Evolutionary conservation across 768 basidiomycete genomes (phyloP), one percentile per base, ranked within the genome.

Genomic region (Russula vinacea): DNA sequence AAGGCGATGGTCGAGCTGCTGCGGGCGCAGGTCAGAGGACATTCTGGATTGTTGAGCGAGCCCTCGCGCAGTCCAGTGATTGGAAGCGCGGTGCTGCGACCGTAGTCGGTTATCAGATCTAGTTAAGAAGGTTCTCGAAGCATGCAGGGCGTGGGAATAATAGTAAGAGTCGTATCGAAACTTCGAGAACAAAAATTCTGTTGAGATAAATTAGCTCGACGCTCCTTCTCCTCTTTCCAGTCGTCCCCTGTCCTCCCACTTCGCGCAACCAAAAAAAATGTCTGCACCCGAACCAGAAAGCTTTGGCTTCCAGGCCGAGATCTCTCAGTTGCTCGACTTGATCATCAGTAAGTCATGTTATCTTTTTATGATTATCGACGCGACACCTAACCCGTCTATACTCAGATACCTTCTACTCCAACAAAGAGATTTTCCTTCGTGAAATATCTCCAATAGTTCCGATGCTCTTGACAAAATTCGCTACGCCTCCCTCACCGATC

Each of bases 391-490:
- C 26, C 71, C 14, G 72, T 69, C 11, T 33, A n/a, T 47, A 56
- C 14, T n/a, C 56, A 92, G 91, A 98, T 84, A 98, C 96, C 68
- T 98, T 98, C 88, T 99, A 98, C 87, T 97, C 94, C 67, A 98
- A 99, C 88, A 99, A 99, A 84, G 96, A 98, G 81, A 98, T 99
- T 78, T 98, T 98, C 87, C 88, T 99, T 71, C 92, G 97, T 76
- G 97, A 98, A 79, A 68, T 98, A 98, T 96, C 79, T 98, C 96
- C 69, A 98, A 98, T 81, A 80, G 82, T 69, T 98, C 97, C 65
- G 97, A 98, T 86, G 97, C 97, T 56, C 86, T 98, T 77, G 97
- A 99, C 82, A 98, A 98, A 84, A 91, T 98, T 74, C 93, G 97
- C 54, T 99, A 98, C 77, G 84, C 90, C 39, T 96, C 97, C 60